Conservation (phyloP, 1,139 yeast species). For the Blastobotrys capitulatus region DNA sequence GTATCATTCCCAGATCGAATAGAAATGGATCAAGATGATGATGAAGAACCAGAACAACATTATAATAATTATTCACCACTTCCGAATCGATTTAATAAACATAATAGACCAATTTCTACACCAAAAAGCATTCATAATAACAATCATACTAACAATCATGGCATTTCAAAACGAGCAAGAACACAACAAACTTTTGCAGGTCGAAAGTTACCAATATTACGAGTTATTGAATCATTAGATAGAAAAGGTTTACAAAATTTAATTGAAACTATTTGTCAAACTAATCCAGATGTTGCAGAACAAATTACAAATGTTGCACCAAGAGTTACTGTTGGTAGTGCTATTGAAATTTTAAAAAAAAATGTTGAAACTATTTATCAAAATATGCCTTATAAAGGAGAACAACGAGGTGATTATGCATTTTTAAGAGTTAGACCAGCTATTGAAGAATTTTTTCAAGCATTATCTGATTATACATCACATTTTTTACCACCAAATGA, state of each 20-base stretch:
- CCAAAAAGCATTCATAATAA: neutral
- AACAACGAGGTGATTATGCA: constrained; percentile 70
- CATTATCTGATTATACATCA: constrained; percentile 73
- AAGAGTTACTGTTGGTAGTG: constrained; percentile 48
- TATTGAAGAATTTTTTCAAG: constrained; percentile 68
- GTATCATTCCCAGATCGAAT: constrained; percentile 13
- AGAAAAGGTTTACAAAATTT: constrained; percentile 49
- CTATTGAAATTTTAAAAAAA: constrained; percentile 45
- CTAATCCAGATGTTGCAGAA: constrained; percentile 57
- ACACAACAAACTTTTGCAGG: constrained; percentile 24
- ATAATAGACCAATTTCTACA: neutral
- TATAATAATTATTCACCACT: neutral
- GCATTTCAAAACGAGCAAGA: constrained; percentile 20
- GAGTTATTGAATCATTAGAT: constrained; percentile 66
- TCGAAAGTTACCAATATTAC: constrained; percentile 47
- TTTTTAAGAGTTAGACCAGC: constrained; percentile 72
- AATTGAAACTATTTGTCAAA: constrained; percentile 46
- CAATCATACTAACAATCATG: neutral
- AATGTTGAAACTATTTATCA: constrained; percentile 45
- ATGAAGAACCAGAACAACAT: neutral
- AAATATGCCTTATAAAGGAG: constrained; percentile 52
- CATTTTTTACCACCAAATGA: constrained; percentile 78
- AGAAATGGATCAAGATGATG: constrained; percentile 10
- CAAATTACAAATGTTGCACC: constrained; percentile 55
- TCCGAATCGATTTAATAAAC: neutral